Percentiles rank a stretch among this genome's conserved stretches.
phyloP scores from a whole-genome alignment of 495 filamentous ascomycete genomes.

The Daldinia childiae region DNA sequence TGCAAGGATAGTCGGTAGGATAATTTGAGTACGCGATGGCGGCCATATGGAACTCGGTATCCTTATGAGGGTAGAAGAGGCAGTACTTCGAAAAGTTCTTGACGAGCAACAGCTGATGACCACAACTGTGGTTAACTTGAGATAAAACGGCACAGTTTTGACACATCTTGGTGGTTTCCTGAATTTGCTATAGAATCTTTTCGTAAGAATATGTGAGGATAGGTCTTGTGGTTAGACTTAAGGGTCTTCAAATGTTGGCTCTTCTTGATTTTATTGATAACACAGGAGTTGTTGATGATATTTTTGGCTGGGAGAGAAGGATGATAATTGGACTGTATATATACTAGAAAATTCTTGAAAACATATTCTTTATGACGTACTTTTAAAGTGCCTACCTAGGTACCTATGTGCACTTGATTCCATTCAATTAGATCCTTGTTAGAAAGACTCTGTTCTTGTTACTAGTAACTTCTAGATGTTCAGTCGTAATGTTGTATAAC shows the following conservation, averaged over 20 bases:
- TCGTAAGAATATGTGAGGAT: neutral
- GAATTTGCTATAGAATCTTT: neutral
- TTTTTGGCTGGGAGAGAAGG: neutral
- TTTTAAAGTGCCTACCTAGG: too few species aligned
- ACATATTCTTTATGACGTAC: neutral
- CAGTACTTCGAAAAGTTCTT: conserved; percentile 9
- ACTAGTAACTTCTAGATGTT: neutral
- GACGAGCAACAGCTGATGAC: conserved; percentile 16
- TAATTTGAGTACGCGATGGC: neutral
- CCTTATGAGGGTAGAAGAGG: conserved; percentile 25
- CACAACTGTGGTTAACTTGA: conserved; percentile 20
- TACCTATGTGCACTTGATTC: neutral
- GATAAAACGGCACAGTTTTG: neutral
- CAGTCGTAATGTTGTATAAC: neutral
- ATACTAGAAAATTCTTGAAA: neutral
- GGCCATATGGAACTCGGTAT: conserved; percentile 10
- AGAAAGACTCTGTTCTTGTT: neutral
- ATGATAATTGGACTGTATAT: neutral
- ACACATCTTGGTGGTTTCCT: conserved; percentile 11
- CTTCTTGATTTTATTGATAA: neutral
- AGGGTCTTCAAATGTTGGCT: neutral
- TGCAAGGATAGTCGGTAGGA: neutral
- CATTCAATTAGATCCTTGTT: neutral
- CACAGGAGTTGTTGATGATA: neutral
- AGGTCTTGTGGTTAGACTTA: neutral